Conservation (phyloP, 2,329 filamentous ascomycete genomes). For the Pleoardoris graminearum region DNA sequence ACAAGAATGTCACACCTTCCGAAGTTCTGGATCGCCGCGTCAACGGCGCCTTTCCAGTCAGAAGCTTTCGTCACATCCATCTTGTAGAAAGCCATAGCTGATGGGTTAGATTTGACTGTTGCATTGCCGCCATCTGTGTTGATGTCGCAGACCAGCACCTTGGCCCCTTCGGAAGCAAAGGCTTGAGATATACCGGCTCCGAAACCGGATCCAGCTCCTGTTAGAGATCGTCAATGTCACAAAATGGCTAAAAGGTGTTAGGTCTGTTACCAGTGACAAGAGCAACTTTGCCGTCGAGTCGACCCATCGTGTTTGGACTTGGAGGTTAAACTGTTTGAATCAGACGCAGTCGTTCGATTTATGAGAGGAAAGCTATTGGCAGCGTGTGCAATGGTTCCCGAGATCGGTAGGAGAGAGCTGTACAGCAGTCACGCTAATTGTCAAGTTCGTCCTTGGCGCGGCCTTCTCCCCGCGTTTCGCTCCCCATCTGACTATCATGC, state of each 20-base stretch:
- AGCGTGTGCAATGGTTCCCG: not conserved
- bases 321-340: not conserved
- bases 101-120: slow-evolving; percentile 50
- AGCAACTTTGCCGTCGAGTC: slow-evolving; percentile 59
- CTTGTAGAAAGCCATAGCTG: slow-evolving; percentile 40
- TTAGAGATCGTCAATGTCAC: slow-evolving; percentile 4
- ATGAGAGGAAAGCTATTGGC: not conserved
- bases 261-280: slow-evolving; percentile 55
- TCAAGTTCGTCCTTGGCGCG: not conserved
- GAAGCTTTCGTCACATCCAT: slow-evolving; percentile 58
- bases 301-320: slow-evolving; percentile 34
- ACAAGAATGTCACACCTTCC: slow-evolving; percentile 63
- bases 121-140: slow-evolving; percentile 57
- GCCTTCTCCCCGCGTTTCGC: slow-evolving; percentile 8
- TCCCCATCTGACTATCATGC: slow-evolving; percentile 4
- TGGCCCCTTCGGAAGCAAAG: slow-evolving; percentile 63
- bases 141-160: slow-evolving; percentile 66
- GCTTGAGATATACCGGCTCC: slow-evolving; percentile 64
- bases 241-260: slow-evolving; percentile 3
- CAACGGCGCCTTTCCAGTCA: slow-evolving; percentile 58
- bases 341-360: not conserved
- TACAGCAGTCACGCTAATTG: not conserved
- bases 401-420: not conserved
- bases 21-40: slow-evolving; percentile 56
- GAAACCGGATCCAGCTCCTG: slow-evolving; percentile 65